phyloP scores from a whole-genome alignment of 2,329 filamentous ascomycete genomes.

The Pseudogymnoascus sp. region DNA sequence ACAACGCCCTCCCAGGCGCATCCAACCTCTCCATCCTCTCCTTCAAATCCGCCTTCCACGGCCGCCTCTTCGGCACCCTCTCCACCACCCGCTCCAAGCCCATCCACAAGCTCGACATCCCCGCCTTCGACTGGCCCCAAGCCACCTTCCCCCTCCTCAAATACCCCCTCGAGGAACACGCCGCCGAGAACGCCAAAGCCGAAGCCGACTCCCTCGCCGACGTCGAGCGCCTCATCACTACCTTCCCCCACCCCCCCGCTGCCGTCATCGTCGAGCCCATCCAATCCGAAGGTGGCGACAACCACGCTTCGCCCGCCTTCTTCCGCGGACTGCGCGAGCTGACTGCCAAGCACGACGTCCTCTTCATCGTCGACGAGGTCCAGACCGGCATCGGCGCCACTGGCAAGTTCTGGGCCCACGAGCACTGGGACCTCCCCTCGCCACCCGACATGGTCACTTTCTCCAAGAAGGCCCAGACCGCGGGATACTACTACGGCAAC shows the following conservation, averaged over 20 bases:
- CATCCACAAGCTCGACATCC: conserved; percentile 81
- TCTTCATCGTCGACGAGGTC: conserved; percentile 77
- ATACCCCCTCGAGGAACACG: conserved; percentile 67
- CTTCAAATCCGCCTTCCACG: conserved; percentile 73
- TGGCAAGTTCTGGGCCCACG: conserved; percentile 80
- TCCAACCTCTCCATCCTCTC: conserved; percentile 71
- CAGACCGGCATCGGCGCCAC: conserved; percentile 81
- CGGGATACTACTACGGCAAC: conserved; percentile 76
- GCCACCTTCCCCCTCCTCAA: conserved; percentile 71
- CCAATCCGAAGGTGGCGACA: conserved; percentile 77
- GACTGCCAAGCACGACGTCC: conserved; percentile 60
- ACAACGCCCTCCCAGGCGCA: conserved; percentile 65
- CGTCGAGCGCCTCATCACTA: conserved; percentile 63
- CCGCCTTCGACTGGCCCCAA: conserved; percentile 82
- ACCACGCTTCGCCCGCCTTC: conserved; percentile 72
- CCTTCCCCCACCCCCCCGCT: conserved; percentile 60
- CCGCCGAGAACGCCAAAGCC: conserved; percentile 61
- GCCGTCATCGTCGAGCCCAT: conserved; percentile 73
- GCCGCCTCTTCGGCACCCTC: conserved; percentile 69
- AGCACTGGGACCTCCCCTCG: conserved; percentile 67
- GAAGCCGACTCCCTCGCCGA: conserved; percentile 67
- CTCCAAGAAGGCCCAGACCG: conserved; percentile 79
- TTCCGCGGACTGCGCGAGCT: conserved; percentile 68
- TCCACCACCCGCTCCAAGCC: conserved; percentile 76
- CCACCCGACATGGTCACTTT: conserved; percentile 85